These are phyloP conservation scores for Bauhinia variegata DNA, from an alignment of 306 rosid species.

Conservation along the genomic window DNA sequence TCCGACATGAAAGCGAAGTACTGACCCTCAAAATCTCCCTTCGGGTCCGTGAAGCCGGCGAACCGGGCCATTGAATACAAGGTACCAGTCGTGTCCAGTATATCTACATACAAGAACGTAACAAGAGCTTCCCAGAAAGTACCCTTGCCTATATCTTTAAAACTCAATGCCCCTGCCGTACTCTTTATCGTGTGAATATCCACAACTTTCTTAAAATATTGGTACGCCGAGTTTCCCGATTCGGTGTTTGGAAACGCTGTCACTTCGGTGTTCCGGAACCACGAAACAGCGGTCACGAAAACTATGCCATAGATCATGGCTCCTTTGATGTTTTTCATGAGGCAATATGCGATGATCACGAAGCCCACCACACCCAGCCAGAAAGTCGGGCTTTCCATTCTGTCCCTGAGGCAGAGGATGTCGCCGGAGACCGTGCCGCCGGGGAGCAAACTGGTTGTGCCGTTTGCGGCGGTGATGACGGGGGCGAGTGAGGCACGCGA, in stretches of 20 bases:
- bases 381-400: conserved; percentile 93
- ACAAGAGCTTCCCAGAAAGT: conserved; percentile 86
- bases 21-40: conserved; percentile 86
- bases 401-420: conserved; percentile 52
- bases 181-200: conserved; percentile 71
- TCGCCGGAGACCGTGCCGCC: conserved; percentile 72
- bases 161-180: conserved; percentile 89
- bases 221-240: conserved; percentile 56
- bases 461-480: conserved; percentile 57
- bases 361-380: conserved; percentile 93
- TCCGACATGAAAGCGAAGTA: conserved; percentile 97
- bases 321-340: conserved; percentile 77
- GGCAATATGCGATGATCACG: conserved; percentile 72
- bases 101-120: conserved; percentile 85
- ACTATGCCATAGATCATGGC: conserved; percentile 95
- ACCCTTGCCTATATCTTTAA: conserved; percentile 58
- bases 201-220: conserved; percentile 82
- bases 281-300: conserved; percentile 81
- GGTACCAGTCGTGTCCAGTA: conserved; percentile 87
- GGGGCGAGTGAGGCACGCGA: conserved; percentile 71
- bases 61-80: conserved; percentile 89
- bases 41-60: conserved; percentile 75
- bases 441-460: conserved; percentile 53
- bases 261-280: conserved; percentile 80
- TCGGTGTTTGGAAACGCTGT: conserved; percentile 73